Percentiles rank a stretch among this genome's conserved stretches.
Evolutionary conservation across 148 eudicot genomes (phyloP).

Genomic region (Persicaria maculosa): DNA sequence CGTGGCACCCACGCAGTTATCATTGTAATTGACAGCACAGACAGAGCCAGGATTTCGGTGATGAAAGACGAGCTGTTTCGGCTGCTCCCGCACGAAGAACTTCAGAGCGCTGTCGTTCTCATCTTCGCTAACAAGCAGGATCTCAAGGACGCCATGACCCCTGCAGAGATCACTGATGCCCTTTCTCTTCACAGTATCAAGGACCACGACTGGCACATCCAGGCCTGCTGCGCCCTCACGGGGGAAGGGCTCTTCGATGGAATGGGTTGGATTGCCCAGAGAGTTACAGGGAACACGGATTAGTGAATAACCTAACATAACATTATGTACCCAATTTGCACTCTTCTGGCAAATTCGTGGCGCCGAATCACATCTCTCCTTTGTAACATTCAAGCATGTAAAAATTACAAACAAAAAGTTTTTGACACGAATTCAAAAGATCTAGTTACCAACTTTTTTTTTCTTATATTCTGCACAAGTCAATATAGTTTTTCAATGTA

Average conservation of each 20-base stretch:
- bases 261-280: constrained; percentile 90
- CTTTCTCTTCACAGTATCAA: constrained; percentile 92
- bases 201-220: constrained; percentile 95
- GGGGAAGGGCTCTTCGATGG: constrained; percentile 96
- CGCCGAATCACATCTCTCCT: neutral
- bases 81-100: constrained; percentile 82
- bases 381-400: neutral
- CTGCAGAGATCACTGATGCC: constrained; percentile 91
- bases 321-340: neutral
- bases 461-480: neutral
- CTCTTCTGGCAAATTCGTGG: neutral
- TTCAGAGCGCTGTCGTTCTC: constrained; percentile 63
- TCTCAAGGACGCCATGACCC: constrained; percentile 84
- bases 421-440: neutral
- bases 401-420: neutral
- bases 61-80: constrained; percentile 89
- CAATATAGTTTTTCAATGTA: neutral
- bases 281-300: constrained; percentile 66
- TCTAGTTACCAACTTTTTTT: neutral
- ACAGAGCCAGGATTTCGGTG: constrained; percentile 68
- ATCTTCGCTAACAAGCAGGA: constrained; percentile 87
- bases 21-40: constrained; percentile 87
- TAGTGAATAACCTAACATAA: neutral
- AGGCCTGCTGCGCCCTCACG: constrained; percentile 84
- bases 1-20: constrained; percentile 93